Evolutionary conservation across 305 asterid genomes (phyloP).

Genomic region (Fraxinus platypoda): DNA sequence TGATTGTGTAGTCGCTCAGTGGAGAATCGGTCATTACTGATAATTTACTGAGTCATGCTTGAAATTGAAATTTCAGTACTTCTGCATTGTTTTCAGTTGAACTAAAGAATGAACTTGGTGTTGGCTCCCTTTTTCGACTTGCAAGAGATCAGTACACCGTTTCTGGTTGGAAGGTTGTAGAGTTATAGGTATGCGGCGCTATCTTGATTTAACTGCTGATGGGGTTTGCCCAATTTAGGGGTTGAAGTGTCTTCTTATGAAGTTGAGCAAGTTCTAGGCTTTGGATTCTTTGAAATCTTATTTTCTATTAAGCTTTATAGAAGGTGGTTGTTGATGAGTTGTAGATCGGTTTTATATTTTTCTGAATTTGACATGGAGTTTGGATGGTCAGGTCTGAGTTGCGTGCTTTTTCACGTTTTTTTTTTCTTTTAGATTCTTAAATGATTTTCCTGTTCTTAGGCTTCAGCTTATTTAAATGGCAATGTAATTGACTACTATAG

Average conservation of each 20-base stretch:
- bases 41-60: neutral
- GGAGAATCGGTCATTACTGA: neutral
- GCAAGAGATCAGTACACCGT: neutral
- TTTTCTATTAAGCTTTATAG: neutral
- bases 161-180: neutral
- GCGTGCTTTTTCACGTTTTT: neutral
- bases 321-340: neutral
- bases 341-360: neutral
- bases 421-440: neutral
- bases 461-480: neutral
- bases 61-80: neutral
- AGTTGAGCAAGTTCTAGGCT: neutral
- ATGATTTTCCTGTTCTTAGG: neutral
- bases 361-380: neutral
- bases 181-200: neutral
- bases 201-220: neutral
- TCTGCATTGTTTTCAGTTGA: neutral
- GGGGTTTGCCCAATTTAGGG: neutral
- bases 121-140: neutral
- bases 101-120: neutral
- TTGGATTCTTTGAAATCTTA: neutral
- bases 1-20: neutral
- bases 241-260: neutral
- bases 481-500: constrained; percentile 30
- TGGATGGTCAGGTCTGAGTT: neutral